A percentile compares a stretch with the other conserved stretches of the same genome.
phyloP scores from a whole-genome alignment of 1,284 basidiomycete species.

The Apiotrichum brassicae region DNA sequence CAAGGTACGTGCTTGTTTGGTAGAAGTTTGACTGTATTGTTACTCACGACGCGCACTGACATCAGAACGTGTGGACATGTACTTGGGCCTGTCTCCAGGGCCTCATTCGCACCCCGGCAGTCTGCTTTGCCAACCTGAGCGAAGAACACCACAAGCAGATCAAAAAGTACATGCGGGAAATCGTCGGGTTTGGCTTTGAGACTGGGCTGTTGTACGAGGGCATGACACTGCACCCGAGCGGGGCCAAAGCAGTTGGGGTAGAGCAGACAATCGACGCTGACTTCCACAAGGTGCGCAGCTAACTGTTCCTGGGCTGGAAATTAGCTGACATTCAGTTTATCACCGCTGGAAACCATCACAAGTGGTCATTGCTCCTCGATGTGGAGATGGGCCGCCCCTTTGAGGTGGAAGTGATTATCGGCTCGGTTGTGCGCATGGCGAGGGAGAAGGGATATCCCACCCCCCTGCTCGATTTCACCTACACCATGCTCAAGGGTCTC shows the following conservation, averaged over 20 bases:
- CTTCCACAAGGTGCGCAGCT: slow-evolving; percentile 8
- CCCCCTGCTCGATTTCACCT: slow-evolving; percentile 30
- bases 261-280: slow-evolving; percentile 14
- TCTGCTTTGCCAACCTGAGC: slow-evolving; percentile 22
- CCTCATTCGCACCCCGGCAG: slow-evolving; percentile 31
- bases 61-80: slow-evolving; percentile 43
- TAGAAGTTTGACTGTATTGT: neutral
- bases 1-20: slow-evolving; percentile 18
- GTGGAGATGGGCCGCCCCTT: slow-evolving; percentile 42
- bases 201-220: slow-evolving; percentile 36
- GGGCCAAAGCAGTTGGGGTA: slow-evolving; percentile 14
- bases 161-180: slow-evolving; percentile 35
- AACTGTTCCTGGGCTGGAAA: neutral
- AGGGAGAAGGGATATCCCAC: slow-evolving; percentile 21
- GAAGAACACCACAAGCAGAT: slow-evolving; percentile 23
- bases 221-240: slow-evolving; percentile 26
- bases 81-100: slow-evolving; percentile 37
- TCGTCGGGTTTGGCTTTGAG: slow-evolving; percentile 33
- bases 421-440: slow-evolving; percentile 37
- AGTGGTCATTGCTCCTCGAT: slow-evolving; percentile 40
- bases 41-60: neutral
- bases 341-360: slow-evolving; percentile 20
- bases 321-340: slow-evolving; percentile 9
- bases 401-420: slow-evolving; percentile 44
- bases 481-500: slow-evolving; percentile 37